phyloP scores from a whole-genome alignment of 1,139 yeast species.

The Yamadazyma spencermartinsiae region DNA sequence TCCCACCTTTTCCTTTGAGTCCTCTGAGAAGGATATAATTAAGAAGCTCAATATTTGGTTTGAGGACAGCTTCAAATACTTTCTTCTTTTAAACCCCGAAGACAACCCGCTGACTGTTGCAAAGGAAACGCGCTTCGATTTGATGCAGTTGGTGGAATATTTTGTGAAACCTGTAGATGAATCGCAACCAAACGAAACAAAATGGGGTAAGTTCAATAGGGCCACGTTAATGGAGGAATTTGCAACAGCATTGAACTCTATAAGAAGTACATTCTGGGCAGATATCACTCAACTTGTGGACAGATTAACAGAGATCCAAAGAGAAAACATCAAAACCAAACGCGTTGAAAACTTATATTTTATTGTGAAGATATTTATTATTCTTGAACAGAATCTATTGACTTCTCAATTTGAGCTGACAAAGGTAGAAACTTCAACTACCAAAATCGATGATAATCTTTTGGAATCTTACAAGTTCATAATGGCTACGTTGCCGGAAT shows the following conservation, averaged over 20 bases:
- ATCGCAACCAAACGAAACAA: slow-evolving; percentile 3
- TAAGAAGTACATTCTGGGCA: slow-evolving; percentile 5
- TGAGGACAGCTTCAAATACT: slow-evolving; percentile 4
- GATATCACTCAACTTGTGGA: slow-evolving; percentile 4
- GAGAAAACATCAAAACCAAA: background rate
- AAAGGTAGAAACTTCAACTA: background rate
- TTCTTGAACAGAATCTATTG: slow-evolving; percentile 9
- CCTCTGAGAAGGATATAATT: slow-evolving; percentile 4
- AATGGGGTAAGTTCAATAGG: slow-evolving; percentile 13
- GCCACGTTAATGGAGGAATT: slow-evolving; percentile 10
- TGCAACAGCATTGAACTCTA: background rate
- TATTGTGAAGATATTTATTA: slow-evolving; percentile 6
- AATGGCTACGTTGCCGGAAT: slow-evolving; percentile 12
- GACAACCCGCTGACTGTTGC: background rate
- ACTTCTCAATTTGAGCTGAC: background rate
- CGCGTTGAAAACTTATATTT: slow-evolving; percentile 4
- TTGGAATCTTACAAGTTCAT: slow-evolving; percentile 10
- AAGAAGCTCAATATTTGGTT: slow-evolving; percentile 13
- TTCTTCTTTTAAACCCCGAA: slow-evolving; percentile 3
- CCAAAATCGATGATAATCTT: slow-evolving; percentile 1
- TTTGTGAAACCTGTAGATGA: slow-evolving; percentile 6
- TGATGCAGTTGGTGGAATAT: slow-evolving; percentile 8
- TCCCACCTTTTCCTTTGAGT: slow-evolving; percentile 9
- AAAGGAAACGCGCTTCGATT: slow-evolving; percentile 3
- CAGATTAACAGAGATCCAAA: slow-evolving; percentile 1